Conservation (phyloP, 2,329 filamentous ascomycete species). For the Arthrinium puccinioides region DNA sequence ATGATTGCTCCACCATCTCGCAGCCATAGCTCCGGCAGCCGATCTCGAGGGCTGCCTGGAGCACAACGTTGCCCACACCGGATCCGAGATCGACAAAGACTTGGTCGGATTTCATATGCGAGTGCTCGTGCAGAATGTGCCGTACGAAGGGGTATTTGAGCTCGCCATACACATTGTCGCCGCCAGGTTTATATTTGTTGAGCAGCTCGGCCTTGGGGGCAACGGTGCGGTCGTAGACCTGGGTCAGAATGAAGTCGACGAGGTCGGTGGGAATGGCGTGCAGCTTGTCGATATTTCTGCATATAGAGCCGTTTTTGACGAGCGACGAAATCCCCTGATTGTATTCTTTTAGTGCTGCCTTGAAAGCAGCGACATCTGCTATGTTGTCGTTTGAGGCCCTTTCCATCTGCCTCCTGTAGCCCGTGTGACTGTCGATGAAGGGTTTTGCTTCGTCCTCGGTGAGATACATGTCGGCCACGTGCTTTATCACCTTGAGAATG, state of each 20-base stretch:
- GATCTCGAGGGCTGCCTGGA: slow-evolving; percentile 88
- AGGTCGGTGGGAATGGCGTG: slow-evolving; percentile 65
- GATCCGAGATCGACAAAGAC: slow-evolving; percentile 94
- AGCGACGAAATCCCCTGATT: slow-evolving; percentile 63
- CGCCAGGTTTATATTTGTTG: slow-evolving; percentile 79
- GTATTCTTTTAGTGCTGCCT: slow-evolving; percentile 65
- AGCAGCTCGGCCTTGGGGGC: slow-evolving; percentile 81
- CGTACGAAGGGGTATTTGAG: slow-evolving; percentile 78
- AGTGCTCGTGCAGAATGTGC: slow-evolving; percentile 69
- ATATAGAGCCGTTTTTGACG: slow-evolving; percentile 63
- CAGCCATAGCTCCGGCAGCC: slow-evolving; percentile 95
- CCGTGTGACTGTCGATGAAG: slow-evolving; percentile 65
- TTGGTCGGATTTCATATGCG: slow-evolving; percentile 70
- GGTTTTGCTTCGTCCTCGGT: slow-evolving; percentile 59
- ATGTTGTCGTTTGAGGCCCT: slow-evolving; percentile 64
- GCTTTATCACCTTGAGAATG: slow-evolving; percentile 62
- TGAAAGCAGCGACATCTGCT: slow-evolving; percentile 60
- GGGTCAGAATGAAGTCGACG: slow-evolving; percentile 73
- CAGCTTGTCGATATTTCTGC: slow-evolving; percentile 61
- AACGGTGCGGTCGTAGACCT: slow-evolving; percentile 88
- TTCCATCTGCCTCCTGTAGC: slow-evolving; percentile 70
- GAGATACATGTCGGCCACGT: slow-evolving; percentile 70
- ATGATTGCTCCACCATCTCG: slow-evolving; percentile 91
- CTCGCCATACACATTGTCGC: slow-evolving; percentile 92
- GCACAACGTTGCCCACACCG: slow-evolving; percentile 89